phyloP scores from a whole-genome alignment of 2,329 filamentous ascomycete species.

The Aspergillus sojae region DNA sequence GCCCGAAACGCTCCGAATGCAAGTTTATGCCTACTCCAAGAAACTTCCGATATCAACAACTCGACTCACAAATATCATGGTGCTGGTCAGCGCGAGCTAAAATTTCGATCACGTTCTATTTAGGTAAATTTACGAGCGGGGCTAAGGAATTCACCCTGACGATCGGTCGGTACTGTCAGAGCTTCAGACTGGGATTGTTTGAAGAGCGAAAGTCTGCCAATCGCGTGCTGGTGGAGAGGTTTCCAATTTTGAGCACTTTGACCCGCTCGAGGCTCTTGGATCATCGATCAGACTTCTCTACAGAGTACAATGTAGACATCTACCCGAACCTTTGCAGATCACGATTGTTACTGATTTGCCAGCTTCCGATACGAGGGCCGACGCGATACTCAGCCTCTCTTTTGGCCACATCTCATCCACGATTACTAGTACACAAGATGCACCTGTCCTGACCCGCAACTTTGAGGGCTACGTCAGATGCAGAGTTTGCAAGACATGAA shows the following conservation, averaged over 20 bases:
- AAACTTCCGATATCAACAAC: not conserved
- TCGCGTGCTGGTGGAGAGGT: not conserved
- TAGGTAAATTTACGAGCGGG: not conserved
- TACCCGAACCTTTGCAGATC: not conserved
- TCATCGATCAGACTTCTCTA: not conserved
- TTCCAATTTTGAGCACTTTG: not conserved
- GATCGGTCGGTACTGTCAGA: not conserved
- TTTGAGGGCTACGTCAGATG: not conserved
- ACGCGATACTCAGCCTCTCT: not conserved
- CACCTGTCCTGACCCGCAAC: not conserved
- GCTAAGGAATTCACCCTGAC: not conserved
- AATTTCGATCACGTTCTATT: not conserved
- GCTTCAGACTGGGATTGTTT: not conserved
- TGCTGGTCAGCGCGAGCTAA: not conserved
- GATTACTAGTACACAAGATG: not conserved
- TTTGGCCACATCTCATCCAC: not conserved
- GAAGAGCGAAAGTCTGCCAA: not conserved
- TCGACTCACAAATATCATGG: not conserved
- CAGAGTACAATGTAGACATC: not conserved
- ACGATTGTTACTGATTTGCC: not conserved
- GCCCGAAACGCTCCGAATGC: not conserved
- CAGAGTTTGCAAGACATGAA: conserved; percentile 1
- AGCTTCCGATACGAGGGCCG: not conserved
- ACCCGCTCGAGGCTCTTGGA: not conserved
- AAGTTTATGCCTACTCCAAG: not conserved